Percentiles rank a stretch among this genome's conserved stretches.
phyloP scores from a whole-genome alignment of 805 yeast species.

The Cyberlindnera mississippiensis region DNA sequence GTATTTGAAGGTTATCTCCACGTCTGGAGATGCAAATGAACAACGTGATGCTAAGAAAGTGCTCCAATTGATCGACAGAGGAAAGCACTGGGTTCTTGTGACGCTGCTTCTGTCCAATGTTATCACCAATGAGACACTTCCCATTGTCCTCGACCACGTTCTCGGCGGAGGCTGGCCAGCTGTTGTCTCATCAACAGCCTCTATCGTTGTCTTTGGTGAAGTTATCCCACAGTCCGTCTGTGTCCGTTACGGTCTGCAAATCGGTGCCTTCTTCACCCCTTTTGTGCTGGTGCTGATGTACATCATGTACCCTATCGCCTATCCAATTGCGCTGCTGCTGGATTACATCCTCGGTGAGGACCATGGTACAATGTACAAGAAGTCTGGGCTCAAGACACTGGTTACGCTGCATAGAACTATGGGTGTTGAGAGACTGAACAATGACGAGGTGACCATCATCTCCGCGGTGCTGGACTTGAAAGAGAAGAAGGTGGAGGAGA shows the following conservation, averaged over 20 bases:
- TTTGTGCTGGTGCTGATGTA: constrained; percentile 85
- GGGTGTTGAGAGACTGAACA: constrained; percentile 91
- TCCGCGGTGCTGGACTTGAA: constrained; percentile 91
- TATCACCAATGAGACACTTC: constrained; percentile 90
- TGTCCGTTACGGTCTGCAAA: constrained; percentile 87
- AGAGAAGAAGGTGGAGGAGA: constrained; percentile 78
- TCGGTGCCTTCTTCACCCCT: constrained; percentile 88
- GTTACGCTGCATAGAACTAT: constrained; percentile 90
- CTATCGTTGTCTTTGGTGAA: constrained; percentile 93
- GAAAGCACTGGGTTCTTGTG: constrained; percentile 96
- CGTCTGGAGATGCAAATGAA: constrained; percentile 76
- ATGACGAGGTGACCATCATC: constrained; percentile 94
- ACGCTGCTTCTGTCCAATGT: constrained; percentile 83
- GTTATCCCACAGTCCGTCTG: constrained; percentile 92
- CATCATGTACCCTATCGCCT: constrained; percentile 85
- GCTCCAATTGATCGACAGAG: constrained; percentile 63
- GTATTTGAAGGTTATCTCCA: constrained; percentile 82
- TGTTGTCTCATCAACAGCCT: constrained; percentile 86
- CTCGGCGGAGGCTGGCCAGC: constrained; percentile 98
- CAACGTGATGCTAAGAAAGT: constrained; percentile 68
- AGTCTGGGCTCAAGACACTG: constrained; percentile 87
- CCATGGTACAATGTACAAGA: constrained; percentile 92
- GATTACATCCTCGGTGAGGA: constrained; percentile 89
- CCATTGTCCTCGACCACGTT: constrained; percentile 87
- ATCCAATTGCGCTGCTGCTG: constrained; percentile 78